Percentiles rank a stretch among this genome's conserved stretches.
phyloP scores from a whole-genome alignment of 2,329 filamentous ascomycete genomes.

The Aschersonia sp. region DNA sequence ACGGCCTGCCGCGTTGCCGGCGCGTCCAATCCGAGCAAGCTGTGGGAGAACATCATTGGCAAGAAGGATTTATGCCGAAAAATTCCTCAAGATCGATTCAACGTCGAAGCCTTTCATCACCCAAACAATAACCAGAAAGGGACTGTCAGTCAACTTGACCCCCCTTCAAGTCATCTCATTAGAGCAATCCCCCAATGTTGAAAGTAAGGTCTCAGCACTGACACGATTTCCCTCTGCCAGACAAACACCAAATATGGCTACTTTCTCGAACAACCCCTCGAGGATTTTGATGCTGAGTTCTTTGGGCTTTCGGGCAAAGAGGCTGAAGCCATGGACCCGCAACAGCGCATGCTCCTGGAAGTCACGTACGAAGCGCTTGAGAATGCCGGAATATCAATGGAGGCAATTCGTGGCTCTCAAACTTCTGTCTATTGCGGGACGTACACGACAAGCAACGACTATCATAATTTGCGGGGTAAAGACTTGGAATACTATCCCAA shows the following conservation, averaged over 20 bases:
- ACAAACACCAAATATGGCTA: neutral
- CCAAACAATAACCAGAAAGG: too few relatives aligned
- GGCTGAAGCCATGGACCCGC: neutral
- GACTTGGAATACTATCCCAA: neutral
- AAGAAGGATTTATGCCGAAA: too few relatives aligned
- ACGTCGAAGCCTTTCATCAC: too few relatives aligned
- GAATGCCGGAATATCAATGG: neutral
- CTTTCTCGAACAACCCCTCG: neutral
- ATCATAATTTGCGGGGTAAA: neutral
- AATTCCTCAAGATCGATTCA: too few relatives aligned
- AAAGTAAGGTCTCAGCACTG: too few relatives aligned
- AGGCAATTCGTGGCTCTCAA: conserved; percentile 24
- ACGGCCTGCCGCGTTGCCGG: too few relatives aligned
- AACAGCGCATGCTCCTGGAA: neutral
- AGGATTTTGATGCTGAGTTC: neutral
- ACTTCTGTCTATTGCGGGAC: conserved; percentile 22
- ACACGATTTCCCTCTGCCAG: too few relatives aligned
- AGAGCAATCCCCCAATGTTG: too few relatives aligned
- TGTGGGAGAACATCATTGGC: too few relatives aligned
- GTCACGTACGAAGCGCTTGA: neutral
- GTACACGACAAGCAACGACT: neutral
- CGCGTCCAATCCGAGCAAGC: too few relatives aligned
- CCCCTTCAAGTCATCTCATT: too few relatives aligned
- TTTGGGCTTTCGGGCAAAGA: neutral
- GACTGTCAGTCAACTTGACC: too few relatives aligned